Evolutionary conservation across 164 flowering plant genomes (phyloP), one percentile per base, ranked within the genome.

Genomic region (grape (Vitis vinifera)): DNA sequence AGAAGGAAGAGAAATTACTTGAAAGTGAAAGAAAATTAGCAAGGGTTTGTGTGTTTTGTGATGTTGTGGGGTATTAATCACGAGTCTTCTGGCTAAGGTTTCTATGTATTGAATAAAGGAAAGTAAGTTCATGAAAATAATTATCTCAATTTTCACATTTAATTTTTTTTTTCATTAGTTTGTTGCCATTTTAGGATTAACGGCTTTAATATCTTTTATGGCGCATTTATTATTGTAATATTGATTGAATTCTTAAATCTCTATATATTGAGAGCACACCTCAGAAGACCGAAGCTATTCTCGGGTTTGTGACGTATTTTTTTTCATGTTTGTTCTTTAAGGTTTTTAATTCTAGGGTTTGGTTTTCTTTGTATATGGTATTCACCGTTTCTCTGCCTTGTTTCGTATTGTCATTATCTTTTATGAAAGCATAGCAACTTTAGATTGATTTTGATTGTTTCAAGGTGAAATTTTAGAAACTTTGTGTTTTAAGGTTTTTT

Each of bases 41-140:
- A 27, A 14, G 63, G 31, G 49, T 13, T 6, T 3, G 47, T n/a
- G 63, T 19, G 15, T 61, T 48, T 19, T 61, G 62, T 3, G 65
- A n/a, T 9, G 51, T 50, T 62, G 23, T 4, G 63, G 51, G 44
- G 16, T 30, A 52, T 4, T 52, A 52, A 52, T n/a, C n/a, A 52
- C 55, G 48, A 27, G 37, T 29, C 13, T 30, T 55, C 51, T 62
- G 52, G 57, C 71, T 75, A 76, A 73, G 79, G 79, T 65, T 72
- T 71, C 29, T 12, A 11, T 31, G 62, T 62, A 30, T 68, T 59
- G 66, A 29, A 12, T 14, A 69, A 76, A 75, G 79, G 15, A 68
- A 60, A 59, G 64, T 47, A 61, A 9, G 51, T 10, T 17, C 50
- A n/a, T 53, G 60, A 15, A 47, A 17, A 14, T 49, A n/a, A 49